Evolutionary conservation across 345 rosid species (phyloP).

Genomic region (Garcia nutans): DNA sequence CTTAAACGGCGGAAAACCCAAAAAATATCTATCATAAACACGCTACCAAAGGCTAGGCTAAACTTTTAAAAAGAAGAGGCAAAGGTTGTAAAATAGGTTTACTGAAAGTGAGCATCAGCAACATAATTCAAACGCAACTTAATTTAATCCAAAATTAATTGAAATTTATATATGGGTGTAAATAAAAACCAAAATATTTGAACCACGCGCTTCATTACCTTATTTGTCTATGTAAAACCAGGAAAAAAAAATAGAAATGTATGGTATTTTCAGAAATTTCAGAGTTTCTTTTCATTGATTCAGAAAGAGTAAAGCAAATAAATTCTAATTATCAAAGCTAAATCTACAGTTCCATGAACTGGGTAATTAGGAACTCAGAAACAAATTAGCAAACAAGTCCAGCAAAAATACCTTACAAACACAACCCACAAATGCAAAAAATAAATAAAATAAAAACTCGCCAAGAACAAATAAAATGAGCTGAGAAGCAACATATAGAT

Average conservation of each 20-base stretch:
- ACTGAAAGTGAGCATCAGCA: too few relatives aligned
- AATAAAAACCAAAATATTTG: not conserved
- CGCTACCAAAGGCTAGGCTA: too few relatives aligned
- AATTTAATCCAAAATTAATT: too few relatives aligned
- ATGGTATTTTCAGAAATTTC: not conserved
- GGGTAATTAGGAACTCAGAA: too few relatives aligned
- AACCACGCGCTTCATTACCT: not conserved
- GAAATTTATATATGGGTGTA: too few relatives aligned
- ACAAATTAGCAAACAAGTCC: too few relatives aligned
- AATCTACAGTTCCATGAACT: not conserved
- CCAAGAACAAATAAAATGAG: not conserved
- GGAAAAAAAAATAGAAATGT: not conserved
- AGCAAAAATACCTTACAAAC: not conserved
- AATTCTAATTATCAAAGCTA: not conserved
- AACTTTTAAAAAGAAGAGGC: too few relatives aligned
- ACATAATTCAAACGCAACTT: too few relatives aligned
- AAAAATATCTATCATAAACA: not conserved
- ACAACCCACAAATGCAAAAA: not conserved
- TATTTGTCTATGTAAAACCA: not conserved
- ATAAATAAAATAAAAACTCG: not conserved
- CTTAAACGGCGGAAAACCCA: not conserved
- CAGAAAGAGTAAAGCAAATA: not conserved
- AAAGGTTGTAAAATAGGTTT: too few relatives aligned
- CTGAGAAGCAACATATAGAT: not conserved
- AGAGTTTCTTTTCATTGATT: not conserved